Evolutionary conservation across 2,329 filamentous ascomycete genomes (phyloP).

Genomic region (Sporothrix inflata): DNA sequence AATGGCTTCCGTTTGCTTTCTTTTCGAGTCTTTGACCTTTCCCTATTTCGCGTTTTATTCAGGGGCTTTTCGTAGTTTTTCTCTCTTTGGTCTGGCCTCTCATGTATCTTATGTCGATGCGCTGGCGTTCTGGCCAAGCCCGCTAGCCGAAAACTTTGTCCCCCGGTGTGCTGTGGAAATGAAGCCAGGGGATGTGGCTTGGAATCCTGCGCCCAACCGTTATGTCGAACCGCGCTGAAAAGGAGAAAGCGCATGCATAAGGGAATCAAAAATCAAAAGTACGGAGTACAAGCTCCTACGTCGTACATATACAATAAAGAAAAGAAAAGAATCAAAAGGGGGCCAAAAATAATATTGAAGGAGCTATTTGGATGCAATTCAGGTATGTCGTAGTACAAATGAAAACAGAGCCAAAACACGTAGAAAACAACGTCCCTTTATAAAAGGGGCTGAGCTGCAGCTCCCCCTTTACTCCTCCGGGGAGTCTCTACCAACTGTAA

Average conservation of each 20-base stretch:
- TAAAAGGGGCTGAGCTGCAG: not conserved
- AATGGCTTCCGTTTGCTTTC: not conserved
- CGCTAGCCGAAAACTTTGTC: not conserved
- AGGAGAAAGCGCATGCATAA: not conserved
- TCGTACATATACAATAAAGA: too few relatives aligned
- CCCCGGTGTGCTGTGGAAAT: conserved; percentile 2
- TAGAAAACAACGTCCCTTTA: not conserved
- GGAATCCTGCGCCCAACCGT: conserved; percentile 2
- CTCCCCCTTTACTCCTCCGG: not conserved
- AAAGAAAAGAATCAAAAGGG: not conserved
- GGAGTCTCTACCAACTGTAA: not conserved
- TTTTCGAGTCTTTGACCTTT: not conserved
- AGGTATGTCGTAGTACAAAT: not conserved
- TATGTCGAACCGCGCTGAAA: conserved; percentile 1
- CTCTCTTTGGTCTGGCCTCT: not conserved
- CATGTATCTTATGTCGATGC: not conserved
- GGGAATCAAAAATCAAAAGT: not conserved
- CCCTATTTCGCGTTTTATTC: not conserved
- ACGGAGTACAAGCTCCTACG: too few relatives aligned
- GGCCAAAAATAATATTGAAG: not conserved
- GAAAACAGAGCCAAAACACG: not conserved
- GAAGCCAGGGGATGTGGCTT: conserved; percentile 23
- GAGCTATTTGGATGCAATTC: not conserved
- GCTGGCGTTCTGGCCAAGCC: conserved; percentile 17
- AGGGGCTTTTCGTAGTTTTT: not conserved